Conservation (phyloP, 805 yeast genomes). For the Osmozyma mogii region DNA sequence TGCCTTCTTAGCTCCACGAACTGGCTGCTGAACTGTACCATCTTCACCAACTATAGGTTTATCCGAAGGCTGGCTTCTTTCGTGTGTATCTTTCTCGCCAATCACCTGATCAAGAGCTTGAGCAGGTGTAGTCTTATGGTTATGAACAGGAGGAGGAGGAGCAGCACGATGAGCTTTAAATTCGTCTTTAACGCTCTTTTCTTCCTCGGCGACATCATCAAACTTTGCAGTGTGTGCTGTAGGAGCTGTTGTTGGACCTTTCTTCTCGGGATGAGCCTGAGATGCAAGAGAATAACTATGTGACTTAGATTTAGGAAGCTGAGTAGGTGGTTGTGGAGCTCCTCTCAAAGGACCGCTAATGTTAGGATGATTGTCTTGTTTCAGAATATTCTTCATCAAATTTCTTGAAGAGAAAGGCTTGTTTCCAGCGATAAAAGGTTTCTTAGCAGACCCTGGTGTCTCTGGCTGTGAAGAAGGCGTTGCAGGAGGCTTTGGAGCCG, state of each 20-base stretch:
- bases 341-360: slow-evolving; percentile 16
- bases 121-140: not conserved
- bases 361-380: too few relatives aligned
- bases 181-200: slow-evolving; percentile 16
- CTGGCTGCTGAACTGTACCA: slow-evolving; percentile 35
- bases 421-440: slow-evolving; percentile 5
- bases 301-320: slow-evolving; percentile 35
- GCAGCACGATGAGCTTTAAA: slow-evolving; percentile 31
- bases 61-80: slow-evolving; percentile 6
- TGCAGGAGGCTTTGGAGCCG: slow-evolving; percentile 14
- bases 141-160: slow-evolving; percentile 33
- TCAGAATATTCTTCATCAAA: too few relatives aligned
- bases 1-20: slow-evolving; percentile 44
- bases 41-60: slow-evolving; percentile 6
- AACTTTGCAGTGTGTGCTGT: slow-evolving; percentile 23
- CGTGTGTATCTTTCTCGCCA: slow-evolving; percentile 9
- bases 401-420: slow-evolving; percentile 2
- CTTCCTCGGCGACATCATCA: slow-evolving; percentile 9
- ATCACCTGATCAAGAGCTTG: slow-evolving; percentile 4
- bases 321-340: slow-evolving; percentile 7
- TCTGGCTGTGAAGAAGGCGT: slow-evolving; percentile 2
- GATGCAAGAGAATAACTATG: slow-evolving; percentile 30
- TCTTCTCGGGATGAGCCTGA: slow-evolving; percentile 16
- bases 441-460: slow-evolving; percentile 2
- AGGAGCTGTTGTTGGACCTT: slow-evolving; percentile 33